These are phyloP conservation scores for Pseudodiploospora longispora DNA, from an alignment of 2,329 filamentous ascomycete species.

Conservation along the genomic window DNA sequence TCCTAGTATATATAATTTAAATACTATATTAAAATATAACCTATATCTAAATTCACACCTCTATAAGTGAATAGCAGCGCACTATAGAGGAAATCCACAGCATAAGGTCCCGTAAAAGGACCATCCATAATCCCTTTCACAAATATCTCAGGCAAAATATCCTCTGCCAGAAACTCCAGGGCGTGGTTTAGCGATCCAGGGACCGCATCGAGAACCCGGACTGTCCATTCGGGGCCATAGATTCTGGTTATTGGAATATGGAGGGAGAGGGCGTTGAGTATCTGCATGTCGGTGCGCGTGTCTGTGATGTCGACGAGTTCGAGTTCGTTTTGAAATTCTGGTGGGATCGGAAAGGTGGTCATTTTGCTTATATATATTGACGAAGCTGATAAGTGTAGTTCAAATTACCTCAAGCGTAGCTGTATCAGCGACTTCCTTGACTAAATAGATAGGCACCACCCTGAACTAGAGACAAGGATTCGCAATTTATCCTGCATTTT, in stretches of 20 bases:
- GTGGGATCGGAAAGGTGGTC: too few relatives aligned
- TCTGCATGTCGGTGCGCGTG: too few relatives aligned
- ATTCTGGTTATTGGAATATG: conserved; percentile 7
- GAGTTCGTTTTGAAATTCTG: too few relatives aligned
- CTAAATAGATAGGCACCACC: too few relatives aligned
- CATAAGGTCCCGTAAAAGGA: conserved; percentile 30
- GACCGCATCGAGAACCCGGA: conserved; percentile 30
- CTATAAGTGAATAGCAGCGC: conserved; percentile 31
- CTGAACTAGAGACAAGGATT: too few relatives aligned
- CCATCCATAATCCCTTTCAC: conserved; percentile 34
- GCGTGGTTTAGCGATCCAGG: conserved; percentile 26
- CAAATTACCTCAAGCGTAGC: too few relatives aligned
- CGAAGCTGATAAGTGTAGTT: too few relatives aligned
- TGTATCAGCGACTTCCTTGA: too few relatives aligned
- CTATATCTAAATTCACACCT: conserved; percentile 36
- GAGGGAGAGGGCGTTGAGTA: too few relatives aligned
- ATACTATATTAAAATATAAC: conserved; percentile 30
- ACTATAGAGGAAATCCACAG: conserved; percentile 38
- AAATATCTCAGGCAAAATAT: conserved; percentile 24
- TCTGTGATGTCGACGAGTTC: too few relatives aligned
- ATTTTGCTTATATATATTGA: too few relatives aligned
- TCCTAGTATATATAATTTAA: conserved; percentile 31
- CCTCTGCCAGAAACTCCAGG: conserved; percentile 23
- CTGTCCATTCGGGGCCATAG: conserved; percentile 24
- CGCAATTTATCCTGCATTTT: too few relatives aligned